Evolutionary conservation across 441 rosid species (phyloP).

Genomic region (Isatis lusitanica): DNA sequence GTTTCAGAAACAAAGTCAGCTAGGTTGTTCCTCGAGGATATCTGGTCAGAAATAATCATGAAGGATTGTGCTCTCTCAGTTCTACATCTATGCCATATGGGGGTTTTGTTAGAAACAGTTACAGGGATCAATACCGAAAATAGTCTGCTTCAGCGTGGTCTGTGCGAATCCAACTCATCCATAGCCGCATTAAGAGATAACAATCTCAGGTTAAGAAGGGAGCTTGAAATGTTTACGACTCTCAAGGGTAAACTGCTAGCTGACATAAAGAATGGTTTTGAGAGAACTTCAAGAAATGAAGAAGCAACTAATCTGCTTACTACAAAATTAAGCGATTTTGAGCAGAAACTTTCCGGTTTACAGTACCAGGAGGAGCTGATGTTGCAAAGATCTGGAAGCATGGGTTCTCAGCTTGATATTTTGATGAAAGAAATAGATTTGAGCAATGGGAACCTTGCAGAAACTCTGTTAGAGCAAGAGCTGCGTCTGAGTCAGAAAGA

Average conservation of each 20-base stretch:
- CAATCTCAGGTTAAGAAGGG: slow-evolving; percentile 70
- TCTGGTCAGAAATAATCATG: slow-evolving; percentile 91
- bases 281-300: slow-evolving; percentile 78
- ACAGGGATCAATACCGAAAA: slow-evolving; percentile 89
- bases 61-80: slow-evolving; percentile 96
- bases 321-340: slow-evolving; percentile 64
- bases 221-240: slow-evolving; percentile 78
- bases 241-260: slow-evolving; percentile 82
- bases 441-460: slow-evolving; percentile 50
- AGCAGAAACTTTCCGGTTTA: slow-evolving; percentile 64
- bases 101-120: slow-evolving; percentile 82
- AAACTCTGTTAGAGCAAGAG: slow-evolving; percentile 63
- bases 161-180: slow-evolving; percentile 69
- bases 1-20: slow-evolving; percentile 65
- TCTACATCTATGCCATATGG: slow-evolving; percentile 92
- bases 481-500: slow-evolving; percentile 56
- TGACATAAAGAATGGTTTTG: slow-evolving; percentile 82
- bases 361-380: slow-evolving; percentile 91
- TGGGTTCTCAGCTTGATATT: slow-evolving; percentile 81
- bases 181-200: slow-evolving; percentile 79
- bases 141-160: slow-evolving; percentile 85
- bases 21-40: slow-evolving; percentile 80
- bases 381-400: slow-evolving; percentile 81
- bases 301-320: slow-evolving; percentile 71
- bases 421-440: slow-evolving; percentile 78